Percentiles rank a stretch among this genome's conserved stretches.
Evolutionary conservation across 2,329 filamentous ascomycete species (phyloP).

Genomic region (Claviceps sp.): DNA sequence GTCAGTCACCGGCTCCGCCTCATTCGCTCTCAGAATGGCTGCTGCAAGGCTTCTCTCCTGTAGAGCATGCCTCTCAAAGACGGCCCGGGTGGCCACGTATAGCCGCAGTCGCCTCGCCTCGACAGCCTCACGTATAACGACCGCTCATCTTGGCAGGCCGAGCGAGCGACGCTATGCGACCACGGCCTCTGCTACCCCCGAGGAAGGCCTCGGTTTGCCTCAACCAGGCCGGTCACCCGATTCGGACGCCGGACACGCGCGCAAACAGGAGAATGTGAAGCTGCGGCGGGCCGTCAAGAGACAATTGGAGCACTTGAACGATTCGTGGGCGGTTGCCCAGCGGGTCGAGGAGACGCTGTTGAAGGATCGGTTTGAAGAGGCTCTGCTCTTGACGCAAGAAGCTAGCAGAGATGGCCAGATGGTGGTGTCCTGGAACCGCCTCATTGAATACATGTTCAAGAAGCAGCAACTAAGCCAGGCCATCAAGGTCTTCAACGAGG

Average conservation of each 20-base stretch:
- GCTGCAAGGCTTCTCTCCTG: constrained; percentile 15
- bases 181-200: background rate
- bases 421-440: constrained; percentile 74
- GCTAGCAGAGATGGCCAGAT: constrained; percentile 54
- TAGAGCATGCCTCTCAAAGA: constrained; percentile 15
- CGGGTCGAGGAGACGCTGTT: constrained; percentile 49
- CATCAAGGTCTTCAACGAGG: constrained; percentile 80
- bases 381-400: constrained; percentile 51
- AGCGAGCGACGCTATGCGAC: constrained; percentile 8
- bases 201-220: constrained; percentile 11
- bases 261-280: constrained; percentile 13
- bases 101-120: background rate
- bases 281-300: constrained; percentile 29
- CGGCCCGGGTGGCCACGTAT: constrained; percentile 9
- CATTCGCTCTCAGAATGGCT: constrained; percentile 10
- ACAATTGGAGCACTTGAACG: constrained; percentile 49
- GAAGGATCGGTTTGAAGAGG: constrained; percentile 49
- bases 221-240: constrained; percentile 10
- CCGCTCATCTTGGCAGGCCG: constrained; percentile 5
- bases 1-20: background rate
- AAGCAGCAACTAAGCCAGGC: constrained; percentile 48
- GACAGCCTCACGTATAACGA: background rate
- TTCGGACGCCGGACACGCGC: constrained; percentile 3
- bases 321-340: constrained; percentile 60
- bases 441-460: constrained; percentile 59